phyloP scores from a whole-genome alignment of 345 rosid genomes.

The Euphorbia peplus region DNA sequence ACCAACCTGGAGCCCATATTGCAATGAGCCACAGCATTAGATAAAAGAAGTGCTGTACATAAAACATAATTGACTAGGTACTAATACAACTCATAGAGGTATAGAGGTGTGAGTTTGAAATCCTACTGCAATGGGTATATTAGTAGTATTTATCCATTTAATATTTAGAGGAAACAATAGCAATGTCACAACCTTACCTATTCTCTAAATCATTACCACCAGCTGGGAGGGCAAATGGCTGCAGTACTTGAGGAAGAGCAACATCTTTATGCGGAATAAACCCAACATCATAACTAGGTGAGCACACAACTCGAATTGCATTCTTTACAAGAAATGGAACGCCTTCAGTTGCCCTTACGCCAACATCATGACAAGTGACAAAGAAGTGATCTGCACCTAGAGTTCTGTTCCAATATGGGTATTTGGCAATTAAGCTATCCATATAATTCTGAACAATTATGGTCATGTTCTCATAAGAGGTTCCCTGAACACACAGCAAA shows the following conservation, averaged over 20 bases:
- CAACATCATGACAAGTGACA: constrained; percentile 94
- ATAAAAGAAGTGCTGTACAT: not conserved
- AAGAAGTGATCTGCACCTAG: constrained; percentile 97
- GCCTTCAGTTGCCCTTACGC: constrained; percentile 90
- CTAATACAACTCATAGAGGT: not conserved
- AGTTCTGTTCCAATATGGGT: constrained; percentile 95
- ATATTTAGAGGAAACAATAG: no score
- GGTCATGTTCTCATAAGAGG: constrained; percentile 92
- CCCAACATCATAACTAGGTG: constrained; percentile 91
- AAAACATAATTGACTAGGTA: not conserved
- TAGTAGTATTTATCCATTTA: no score
- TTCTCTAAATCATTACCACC: constrained; percentile 83
- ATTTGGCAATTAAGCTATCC: constrained; percentile 61
- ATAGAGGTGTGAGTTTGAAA: not conserved
- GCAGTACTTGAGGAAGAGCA: constrained; percentile 91
- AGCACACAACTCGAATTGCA: constrained; percentile 88
- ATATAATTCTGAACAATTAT: constrained; percentile 71
- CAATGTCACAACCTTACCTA: constrained; percentile 37
- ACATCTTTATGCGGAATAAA: constrained; percentile 97
- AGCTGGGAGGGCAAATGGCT: constrained; percentile 90
- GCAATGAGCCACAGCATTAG: not conserved
- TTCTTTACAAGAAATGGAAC: constrained; percentile 76
- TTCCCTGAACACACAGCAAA: constrained; percentile 53
- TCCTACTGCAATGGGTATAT: not conserved
- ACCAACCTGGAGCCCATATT: not conserved